These are phyloP conservation scores for Emmonsiellopsis sp. DNA, from an alignment of 2,329 filamentous ascomycete species.

Conservation along the genomic window DNA sequence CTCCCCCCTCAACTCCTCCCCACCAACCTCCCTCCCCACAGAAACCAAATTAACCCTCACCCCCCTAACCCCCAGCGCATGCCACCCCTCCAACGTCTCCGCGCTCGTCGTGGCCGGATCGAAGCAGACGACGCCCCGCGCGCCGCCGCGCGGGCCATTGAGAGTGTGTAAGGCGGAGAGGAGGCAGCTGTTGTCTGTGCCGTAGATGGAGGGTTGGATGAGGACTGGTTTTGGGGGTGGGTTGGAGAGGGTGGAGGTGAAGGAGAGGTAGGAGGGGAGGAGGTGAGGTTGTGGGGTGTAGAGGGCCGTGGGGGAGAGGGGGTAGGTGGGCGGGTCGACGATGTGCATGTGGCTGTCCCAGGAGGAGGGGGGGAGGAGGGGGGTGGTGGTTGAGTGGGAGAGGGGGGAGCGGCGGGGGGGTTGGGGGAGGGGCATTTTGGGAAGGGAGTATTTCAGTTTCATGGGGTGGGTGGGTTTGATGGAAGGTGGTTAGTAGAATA, in stretches of 20 bases:
- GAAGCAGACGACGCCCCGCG: conserved; percentile 49
- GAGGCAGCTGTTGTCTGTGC: conserved; percentile 51
- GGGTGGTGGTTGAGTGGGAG: neutral
- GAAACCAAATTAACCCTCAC: conserved; percentile 53
- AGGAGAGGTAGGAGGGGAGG: conserved; percentile 42
- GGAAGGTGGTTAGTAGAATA: too few species aligned
- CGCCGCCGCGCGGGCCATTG: conserved; percentile 41
- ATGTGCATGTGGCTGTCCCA: conserved; percentile 61
- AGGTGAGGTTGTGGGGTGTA: conserved; percentile 46
- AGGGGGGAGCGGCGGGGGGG: neutral
- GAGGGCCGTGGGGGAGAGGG: conserved; percentile 39
- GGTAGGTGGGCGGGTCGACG: conserved; percentile 45
- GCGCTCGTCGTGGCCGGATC: conserved; percentile 36
- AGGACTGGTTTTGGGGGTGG: conserved; percentile 44
- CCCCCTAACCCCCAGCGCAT: conserved; percentile 49
- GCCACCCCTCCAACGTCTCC: conserved; percentile 44
- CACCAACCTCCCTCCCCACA: conserved; percentile 34
- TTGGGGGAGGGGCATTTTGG: neutral
- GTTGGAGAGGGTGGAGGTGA: conserved; percentile 45
- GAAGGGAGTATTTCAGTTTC: neutral
- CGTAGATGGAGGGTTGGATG: conserved; percentile 55
- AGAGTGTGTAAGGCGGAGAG: conserved; percentile 45
- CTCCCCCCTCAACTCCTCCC: conserved; percentile 32
- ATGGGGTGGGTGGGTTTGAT: neutral
- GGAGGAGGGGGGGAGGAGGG: conserved; percentile 24